Evolutionary conservation across 2,329 filamentous ascomycete species (phyloP).

Genomic region (Simplicillium sp.): DNA sequence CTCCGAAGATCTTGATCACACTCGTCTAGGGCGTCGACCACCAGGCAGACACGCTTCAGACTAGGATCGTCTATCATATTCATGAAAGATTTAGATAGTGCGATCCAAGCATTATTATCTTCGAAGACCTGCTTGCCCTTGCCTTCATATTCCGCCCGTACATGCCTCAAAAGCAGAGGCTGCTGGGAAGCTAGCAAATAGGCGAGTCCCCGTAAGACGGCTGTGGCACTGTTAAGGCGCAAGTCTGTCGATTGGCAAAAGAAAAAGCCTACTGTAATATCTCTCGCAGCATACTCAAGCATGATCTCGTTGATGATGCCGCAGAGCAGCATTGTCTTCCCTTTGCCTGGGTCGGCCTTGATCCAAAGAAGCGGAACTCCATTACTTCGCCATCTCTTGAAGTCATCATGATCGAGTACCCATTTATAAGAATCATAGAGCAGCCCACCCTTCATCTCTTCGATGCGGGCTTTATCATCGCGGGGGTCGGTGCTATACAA

Average conservation of each 20-base stretch:
- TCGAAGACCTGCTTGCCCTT: conserved; percentile 25
- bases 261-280: conserved; percentile 15
- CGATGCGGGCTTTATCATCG: background rate
- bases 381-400: background rate
- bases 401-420: background rate
- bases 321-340: conserved; percentile 24
- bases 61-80: conserved; percentile 26
- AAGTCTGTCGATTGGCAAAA: conserved; percentile 32
- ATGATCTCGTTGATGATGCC: conserved; percentile 17
- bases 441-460: background rate
- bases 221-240: conserved; percentile 24
- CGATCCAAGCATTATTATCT: conserved; percentile 23
- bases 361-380: conserved; percentile 20
- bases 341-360: conserved; percentile 23
- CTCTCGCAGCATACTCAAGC: conserved; percentile 5
- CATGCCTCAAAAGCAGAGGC: conserved; percentile 19
- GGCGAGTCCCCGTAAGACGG: conserved; percentile 32
- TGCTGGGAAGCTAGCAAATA: conserved; percentile 25
- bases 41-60: conserved; percentile 18
- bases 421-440: background rate
- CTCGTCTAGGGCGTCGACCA: conserved; percentile 39
- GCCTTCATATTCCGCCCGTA: conserved; percentile 24
- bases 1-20: conserved; percentile 16
- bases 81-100: conserved; percentile 25
- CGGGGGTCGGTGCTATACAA: too few species aligned